Evolutionary conservation across 192 early-diverging fungal species (phyloP).

Genomic region (Pecoramyces ruminantium): DNA sequence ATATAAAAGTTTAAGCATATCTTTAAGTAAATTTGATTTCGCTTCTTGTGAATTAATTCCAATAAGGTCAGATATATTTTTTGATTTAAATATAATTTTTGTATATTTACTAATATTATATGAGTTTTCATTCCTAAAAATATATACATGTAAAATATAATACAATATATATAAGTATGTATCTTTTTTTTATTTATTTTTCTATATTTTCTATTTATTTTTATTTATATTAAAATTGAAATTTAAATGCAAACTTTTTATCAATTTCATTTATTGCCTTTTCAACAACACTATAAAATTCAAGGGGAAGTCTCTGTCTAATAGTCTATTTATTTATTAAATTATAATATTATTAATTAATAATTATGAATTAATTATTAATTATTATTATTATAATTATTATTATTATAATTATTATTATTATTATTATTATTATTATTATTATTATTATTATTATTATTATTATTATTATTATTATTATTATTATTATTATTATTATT

Average conservation of each 20-base stretch:
- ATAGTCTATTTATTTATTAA: slow-evolving; percentile 3
- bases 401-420: too few species aligned
- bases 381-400: too few species aligned
- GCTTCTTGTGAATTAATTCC: background rate
- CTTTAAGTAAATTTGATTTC: background rate
- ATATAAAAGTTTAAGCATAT: background rate
- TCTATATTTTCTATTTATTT: too few species aligned
- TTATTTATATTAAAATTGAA: background rate
- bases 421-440: too few species aligned
- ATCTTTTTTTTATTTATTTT: too few species aligned
- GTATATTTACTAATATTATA: background rate
- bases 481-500: too few species aligned
- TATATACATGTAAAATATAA: too few species aligned
- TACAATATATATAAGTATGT: too few species aligned
- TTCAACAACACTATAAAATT: slow-evolving; percentile 26
- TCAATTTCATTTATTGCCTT: slow-evolving; percentile 26
- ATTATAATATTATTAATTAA: background rate
- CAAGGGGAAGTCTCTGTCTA: slow-evolving; percentile 2
- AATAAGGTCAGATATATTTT: background rate
- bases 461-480: too few species aligned
- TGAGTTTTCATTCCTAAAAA: background rate
- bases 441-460: too few species aligned
- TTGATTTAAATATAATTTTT: background rate
- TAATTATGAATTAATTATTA: too few species aligned
- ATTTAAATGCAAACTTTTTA: slow-evolving; percentile 10